Conservation (phyloP, 2,329 filamentous ascomycete genomes). For the Botrytis elliptica region DNA sequence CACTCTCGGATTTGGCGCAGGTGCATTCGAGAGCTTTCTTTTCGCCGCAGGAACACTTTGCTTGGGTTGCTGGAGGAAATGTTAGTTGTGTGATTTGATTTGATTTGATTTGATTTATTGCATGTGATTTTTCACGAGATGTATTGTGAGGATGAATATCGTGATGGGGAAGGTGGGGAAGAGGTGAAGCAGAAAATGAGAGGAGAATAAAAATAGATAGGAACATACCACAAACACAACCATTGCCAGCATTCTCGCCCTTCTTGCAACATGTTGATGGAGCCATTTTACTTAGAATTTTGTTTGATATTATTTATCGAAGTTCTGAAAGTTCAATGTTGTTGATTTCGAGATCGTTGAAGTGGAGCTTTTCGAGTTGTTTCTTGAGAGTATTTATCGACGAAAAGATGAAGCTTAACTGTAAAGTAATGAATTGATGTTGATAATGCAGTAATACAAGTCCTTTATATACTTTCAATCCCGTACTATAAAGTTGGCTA, state of each 20-base stretch:
- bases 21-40: conserved; percentile 82
- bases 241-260: conserved; percentile 26
- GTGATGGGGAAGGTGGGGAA: not conserved
- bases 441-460: not conserved
- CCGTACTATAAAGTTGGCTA: not conserved
- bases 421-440: not conserved
- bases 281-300: conserved; percentile 29
- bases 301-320: not conserved
- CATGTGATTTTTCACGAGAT: not conserved
- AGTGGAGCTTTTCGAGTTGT: not conserved
- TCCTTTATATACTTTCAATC: not conserved
- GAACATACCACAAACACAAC: conserved; percentile 37
- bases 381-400: not conserved
- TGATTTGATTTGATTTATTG: not conserved
- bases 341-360: not conserved
- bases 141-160: not conserved
- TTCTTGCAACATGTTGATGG: conserved; percentile 39
- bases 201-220: not conserved
- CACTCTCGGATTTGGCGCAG: conserved; percentile 71
- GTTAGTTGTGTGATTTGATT: not conserved
- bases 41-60: conserved; percentile 86
- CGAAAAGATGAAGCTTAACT: not conserved
- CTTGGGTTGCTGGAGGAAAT: conserved; percentile 50
- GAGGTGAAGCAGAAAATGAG: not conserved
- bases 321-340: not conserved